Base-by-base conservation (phyloP, 2,329 filamentous ascomycete genomes). In the Xylogone sp. region DNA sequence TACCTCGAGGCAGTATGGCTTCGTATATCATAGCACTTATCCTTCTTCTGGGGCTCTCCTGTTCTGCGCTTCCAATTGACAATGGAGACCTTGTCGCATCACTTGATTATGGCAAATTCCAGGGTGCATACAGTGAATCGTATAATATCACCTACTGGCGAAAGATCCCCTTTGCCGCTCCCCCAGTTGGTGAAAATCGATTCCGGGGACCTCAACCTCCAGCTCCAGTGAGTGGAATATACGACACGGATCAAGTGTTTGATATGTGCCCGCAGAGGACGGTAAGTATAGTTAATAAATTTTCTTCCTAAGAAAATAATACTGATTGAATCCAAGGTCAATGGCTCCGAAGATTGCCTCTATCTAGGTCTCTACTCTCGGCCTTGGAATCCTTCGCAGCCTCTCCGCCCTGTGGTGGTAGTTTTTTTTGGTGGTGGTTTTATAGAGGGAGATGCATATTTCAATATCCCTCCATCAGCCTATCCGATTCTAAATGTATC, bases 351-450 rank as follows among this genome's bases (percentile, higher is more conserved):
- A 68, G 81, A 85, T 59, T 85, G 82, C 56, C 69, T 84, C 13
- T 83, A 83, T 54, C 72, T 86, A 2, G 79, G 79, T 10, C 67
- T 86, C 0, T 84, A 82, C 65, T 75, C 78, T 3, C 74, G 81
- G 0, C 82, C 81, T 2, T 84, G 81, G 80, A 67, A 62, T 0
- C 20, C 50, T 1, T 61, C 62, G 1, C 61, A 71, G n/a, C 65
- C 75, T 1, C 70, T 75, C 3, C 71, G 78, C 2, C 82, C 82
- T 0, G 81, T 86, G 0, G 72, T 86, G 0, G 74, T 85, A 2
- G 75, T 75, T 3, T 84, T 82, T 61, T 83, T 81, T 60, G 82
- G 82, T 48, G 82, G 82, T 12, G 83, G 73, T 2, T 86, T 81
- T 66, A 79, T 84, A 47, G 69, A 79, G 61, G 83, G 82, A 7